Base-by-base conservation (phyloP, 768 basidiomycete genomes). In the Suillus occidentalis region DNA sequence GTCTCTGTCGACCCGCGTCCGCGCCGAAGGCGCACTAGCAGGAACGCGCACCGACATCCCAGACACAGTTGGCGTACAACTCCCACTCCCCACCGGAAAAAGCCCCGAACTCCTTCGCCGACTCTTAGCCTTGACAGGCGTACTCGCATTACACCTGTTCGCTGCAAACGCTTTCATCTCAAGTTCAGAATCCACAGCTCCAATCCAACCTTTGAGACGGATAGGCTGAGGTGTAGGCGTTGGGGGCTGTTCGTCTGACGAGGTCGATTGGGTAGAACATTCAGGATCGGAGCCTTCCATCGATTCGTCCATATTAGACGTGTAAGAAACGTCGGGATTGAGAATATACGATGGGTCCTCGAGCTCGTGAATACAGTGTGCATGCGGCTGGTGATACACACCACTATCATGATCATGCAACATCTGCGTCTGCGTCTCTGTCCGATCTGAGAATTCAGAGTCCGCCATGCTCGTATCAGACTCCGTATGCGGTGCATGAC, bases 341-440 rank as follows among this genome's bases (percentile, higher is more conserved):
- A 61, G 68, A 8, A 75, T 66, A 25, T 76, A 75, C 4, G 75
- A 76, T 25, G 75, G 74, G 52, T 76, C 76, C 8, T 79, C 80
- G 10, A 88, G 67, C 68, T 89, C 85, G 70, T 88, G 87, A 61
- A 88, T 88, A 72, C 86, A 87, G 2, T 71, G 77, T 3, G 28
- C 28, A 28, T 28, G 28, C 2, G 82, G 78, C 20, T 57, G 75
- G 16, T 42, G 58, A 28, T 12, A 18, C 28, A 59, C 18, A 18
- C 16, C 16, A 12, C 16, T 28, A 6, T 58, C 39, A 31, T 60
- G 52, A n/a, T n/a, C n/a, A n/a, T n/a, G n/a, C n/a, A n/a, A n/a
- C n/a, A n/a, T n/a, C 64, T 16, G 70, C 61, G 69, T 18, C 20
- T 42, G 40, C 25, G 40, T 42, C 28, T 59, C 58, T 42, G 58